These are phyloP conservation scores for Gossypium sturtianum DNA, from an alignment of 345 rosid genomes.

Conservation along the genomic window DNA sequence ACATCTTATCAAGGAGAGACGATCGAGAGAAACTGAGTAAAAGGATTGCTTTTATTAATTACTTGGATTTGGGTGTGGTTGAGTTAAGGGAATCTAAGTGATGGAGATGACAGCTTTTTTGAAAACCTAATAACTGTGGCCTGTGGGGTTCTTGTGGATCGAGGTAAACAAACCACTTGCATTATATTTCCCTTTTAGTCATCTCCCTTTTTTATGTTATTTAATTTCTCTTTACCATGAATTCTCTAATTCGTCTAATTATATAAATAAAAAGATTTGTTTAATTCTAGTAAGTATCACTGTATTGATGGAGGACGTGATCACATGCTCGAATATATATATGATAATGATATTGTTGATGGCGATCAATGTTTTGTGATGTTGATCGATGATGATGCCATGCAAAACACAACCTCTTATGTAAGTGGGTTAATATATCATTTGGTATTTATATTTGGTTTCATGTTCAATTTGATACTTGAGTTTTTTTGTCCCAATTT, in stretches of 20 bases:
- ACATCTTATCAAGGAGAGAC: slow-evolving; percentile 11
- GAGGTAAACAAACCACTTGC: slow-evolving; percentile 8
- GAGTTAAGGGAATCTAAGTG: slow-evolving; percentile 5
- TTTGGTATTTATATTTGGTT: too few species aligned
- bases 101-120: background rate
- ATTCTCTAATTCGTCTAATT: too few species aligned
- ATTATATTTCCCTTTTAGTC: slow-evolving; percentile 14
- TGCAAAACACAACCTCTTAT: background rate
- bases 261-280: background rate
- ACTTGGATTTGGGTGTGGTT: background rate
- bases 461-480: too few species aligned
- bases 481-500: fast-evolving
- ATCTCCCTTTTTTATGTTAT: background rate
- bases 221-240: too few species aligned
- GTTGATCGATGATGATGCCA: background rate
- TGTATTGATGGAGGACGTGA: background rate
- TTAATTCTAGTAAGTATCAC: background rate
- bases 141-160: slow-evolving; percentile 19
- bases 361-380: background rate
- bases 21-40: slow-evolving; percentile 17
- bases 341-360: background rate
- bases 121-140: slow-evolving; percentile 12
- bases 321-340: background rate
- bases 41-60: background rate
- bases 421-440: too few species aligned